Percentiles rank a stretch among this genome's conserved stretches.
Conservation (phyloP, 1,284 basidiomycete species). For the Fomitopsis pinicola region DNA sequence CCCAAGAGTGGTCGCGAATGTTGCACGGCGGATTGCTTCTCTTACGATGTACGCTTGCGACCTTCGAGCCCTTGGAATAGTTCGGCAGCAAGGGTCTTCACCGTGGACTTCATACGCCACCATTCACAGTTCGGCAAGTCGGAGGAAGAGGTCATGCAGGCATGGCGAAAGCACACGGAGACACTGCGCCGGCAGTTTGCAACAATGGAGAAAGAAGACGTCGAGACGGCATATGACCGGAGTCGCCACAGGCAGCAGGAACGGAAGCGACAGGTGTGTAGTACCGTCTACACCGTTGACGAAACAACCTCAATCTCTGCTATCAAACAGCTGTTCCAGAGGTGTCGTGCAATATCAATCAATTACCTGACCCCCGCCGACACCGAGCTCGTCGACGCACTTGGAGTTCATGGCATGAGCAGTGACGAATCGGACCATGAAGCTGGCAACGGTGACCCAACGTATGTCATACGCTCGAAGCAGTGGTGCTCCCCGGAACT, state of each 20-base stretch:
- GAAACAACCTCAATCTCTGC: too few species aligned
- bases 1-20: too few species aligned
- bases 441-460: not conserved
- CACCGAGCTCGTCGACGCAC: not conserved
- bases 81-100: not conserved
- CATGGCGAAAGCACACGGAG: not conserved
- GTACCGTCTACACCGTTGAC: too few species aligned
- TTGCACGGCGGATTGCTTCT: too few species aligned
- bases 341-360: too few species aligned
- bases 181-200: not conserved
- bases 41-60: too few species aligned
- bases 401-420: not conserved
- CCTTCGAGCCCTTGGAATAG: not conserved
- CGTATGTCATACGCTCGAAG: not conserved
- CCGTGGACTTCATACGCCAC: not conserved
- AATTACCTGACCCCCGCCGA: not conserved
- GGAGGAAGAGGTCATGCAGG: not conserved
- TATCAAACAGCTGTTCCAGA: too few species aligned
- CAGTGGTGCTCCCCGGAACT: not conserved
- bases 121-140: not conserved
- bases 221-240: too few species aligned
- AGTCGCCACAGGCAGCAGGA: not conserved
- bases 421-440: not conserved
- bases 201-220: too few species aligned
- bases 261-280: not conserved